Percentiles rank a stretch among this genome's conserved stretches.
Evolutionary conservation across 1,284 basidiomycete genomes (phyloP).

Genomic region (Earliella scabrosa): DNA sequence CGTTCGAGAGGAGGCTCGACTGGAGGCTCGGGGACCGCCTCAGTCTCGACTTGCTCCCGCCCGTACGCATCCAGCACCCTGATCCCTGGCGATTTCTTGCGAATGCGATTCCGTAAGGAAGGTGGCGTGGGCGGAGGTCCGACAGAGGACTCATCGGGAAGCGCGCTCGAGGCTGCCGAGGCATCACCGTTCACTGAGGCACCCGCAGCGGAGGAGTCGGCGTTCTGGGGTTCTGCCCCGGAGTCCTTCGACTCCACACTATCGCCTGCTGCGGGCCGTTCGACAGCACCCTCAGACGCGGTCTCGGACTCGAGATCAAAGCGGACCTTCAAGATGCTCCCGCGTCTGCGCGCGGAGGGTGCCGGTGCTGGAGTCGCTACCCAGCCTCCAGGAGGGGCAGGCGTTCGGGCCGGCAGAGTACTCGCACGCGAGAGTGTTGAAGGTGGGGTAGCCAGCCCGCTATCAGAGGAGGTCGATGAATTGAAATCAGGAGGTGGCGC

Average conservation of each 20-base stretch:
- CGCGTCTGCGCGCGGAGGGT: slow-evolving; percentile 43
- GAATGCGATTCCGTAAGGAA: slow-evolving; percentile 18
- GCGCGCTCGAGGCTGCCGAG: slow-evolving; percentile 2
- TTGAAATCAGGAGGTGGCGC: slow-evolving; percentile 25
- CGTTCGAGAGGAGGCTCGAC: slow-evolving; percentile 1
- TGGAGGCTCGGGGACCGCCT: slow-evolving; percentile 3
- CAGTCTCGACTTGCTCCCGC: slow-evolving; percentile 29
- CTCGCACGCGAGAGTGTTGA: slow-evolving; percentile 30
- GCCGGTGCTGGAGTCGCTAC: slow-evolving; percentile 52
- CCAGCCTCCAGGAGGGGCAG: slow-evolving; percentile 76
- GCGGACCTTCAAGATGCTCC: slow-evolving; percentile 59
- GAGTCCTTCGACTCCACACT: slow-evolving; percentile 5
- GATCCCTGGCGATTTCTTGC: slow-evolving; percentile 46
- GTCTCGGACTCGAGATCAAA: slow-evolving; percentile 56
- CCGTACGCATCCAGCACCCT: slow-evolving; percentile 66
- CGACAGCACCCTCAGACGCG: slow-evolving; percentile 39
- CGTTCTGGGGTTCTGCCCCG: slow-evolving; percentile 3
- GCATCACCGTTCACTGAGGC: slow-evolving; percentile 9
- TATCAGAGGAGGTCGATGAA: slow-evolving; percentile 18
- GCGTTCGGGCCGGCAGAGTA: slow-evolving; percentile 56
- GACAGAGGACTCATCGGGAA: slow-evolving; percentile 14
- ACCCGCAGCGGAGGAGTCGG: background rate
- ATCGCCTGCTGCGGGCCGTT: slow-evolving; percentile 27
- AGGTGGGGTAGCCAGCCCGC: slow-evolving; percentile 23
- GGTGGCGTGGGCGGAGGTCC: slow-evolving; percentile 26